phyloP scores from a whole-genome alignment of 2,329 filamentous ascomycete species.

The Graphium sp. region DNA sequence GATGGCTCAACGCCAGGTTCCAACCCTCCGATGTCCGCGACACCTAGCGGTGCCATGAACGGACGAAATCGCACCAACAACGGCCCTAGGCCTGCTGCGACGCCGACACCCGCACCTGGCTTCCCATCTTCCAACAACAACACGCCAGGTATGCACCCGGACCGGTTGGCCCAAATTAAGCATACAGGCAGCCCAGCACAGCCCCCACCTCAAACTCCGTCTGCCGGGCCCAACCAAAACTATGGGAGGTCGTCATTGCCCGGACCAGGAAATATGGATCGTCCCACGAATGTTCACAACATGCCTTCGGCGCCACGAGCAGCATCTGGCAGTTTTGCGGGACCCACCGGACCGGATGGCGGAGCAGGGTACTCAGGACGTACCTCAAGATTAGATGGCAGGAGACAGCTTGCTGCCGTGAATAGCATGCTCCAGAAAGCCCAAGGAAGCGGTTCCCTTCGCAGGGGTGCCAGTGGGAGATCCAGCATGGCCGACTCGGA shows the following conservation, averaged over 20 bases:
- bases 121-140: too few species aligned
- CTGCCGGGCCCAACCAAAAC: slow-evolving; percentile 12
- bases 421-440: slow-evolving; percentile 39
- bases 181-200: slow-evolving; percentile 8
- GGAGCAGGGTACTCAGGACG: too few species aligned
- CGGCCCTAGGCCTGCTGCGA: slow-evolving; percentile 3
- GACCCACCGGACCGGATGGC: slow-evolving; percentile 13
- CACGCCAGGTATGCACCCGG: slow-evolving; percentile 27
- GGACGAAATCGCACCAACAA: not conserved
- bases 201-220: slow-evolving; percentile 13
- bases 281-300: not conserved
- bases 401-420: slow-evolving; percentile 40
- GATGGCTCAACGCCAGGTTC: slow-evolving; percentile 1
- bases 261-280: not conserved
- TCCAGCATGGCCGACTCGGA: slow-evolving; percentile 32
- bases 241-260: not conserved
- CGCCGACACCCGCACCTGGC: slow-evolving; percentile 10
- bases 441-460: slow-evolving; percentile 13
- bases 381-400: slow-evolving; percentile 20
- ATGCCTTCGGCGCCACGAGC: too few species aligned
- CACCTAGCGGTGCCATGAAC: slow-evolving; percentile 3
- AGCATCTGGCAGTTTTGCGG: slow-evolving; percentile 2
- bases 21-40: slow-evolving; percentile 4
- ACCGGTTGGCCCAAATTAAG: slow-evolving; percentile 30
- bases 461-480: slow-evolving; percentile 5